Evolutionary conservation across 192 early-diverging fungal species (phyloP).

Genomic region (Coemansia guatemalensis): DNA sequence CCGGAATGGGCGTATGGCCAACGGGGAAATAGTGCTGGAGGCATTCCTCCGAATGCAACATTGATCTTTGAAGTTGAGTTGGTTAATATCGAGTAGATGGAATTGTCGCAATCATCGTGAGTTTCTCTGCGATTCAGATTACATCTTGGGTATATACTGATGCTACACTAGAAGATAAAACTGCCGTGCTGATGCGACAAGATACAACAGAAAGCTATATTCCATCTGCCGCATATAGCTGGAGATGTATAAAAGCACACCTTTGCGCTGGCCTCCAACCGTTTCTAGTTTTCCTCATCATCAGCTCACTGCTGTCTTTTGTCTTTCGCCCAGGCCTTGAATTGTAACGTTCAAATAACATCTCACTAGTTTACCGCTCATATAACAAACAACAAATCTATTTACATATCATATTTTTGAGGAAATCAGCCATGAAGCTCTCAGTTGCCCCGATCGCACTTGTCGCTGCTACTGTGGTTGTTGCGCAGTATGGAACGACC

Average conservation of each 20-base stretch:
- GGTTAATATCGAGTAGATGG: conserved; percentile 57
- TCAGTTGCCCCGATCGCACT: conserved; percentile 10
- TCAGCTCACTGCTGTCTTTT: conserved; percentile 6
- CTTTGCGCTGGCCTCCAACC: background rate
- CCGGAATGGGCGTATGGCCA: conserved; percentile 87
- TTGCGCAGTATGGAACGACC: conserved; percentile 3
- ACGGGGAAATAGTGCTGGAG: conserved; percentile 60
- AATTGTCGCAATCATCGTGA: background rate
- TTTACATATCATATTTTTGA: no score
- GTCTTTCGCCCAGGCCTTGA: background rate
- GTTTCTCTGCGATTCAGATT: no score
- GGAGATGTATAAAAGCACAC: background rate
- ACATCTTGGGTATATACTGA: no score
- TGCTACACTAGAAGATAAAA: no score
- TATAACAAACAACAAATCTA: no score
- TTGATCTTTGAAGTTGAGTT: conserved; percentile 81
- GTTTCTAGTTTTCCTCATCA: background rate
- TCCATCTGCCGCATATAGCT: no score
- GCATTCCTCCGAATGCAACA: conserved; percentile 79
- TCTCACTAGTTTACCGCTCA: background rate
- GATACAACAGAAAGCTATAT: no score
- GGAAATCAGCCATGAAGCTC: conserved; percentile 15
- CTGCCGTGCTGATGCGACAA: no score
- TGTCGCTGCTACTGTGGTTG: conserved; percentile 11
- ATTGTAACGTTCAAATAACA: background rate